Conservation (phyloP, 306 rosid genomes). For the Oemleria cerasiformis region DNA sequence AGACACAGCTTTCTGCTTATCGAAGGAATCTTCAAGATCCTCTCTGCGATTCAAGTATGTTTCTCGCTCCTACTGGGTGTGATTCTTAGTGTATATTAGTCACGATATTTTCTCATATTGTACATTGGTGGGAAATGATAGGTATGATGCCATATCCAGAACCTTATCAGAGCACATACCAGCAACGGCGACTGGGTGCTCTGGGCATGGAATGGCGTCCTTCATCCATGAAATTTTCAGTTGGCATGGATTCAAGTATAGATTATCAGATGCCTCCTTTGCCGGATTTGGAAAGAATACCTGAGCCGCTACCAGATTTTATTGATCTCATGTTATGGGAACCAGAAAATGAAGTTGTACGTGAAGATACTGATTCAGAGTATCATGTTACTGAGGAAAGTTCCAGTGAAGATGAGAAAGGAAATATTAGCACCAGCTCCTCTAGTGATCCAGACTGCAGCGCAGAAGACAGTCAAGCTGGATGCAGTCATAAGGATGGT, state of each 20-base stretch:
- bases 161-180: conserved; percentile 82
- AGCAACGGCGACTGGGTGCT: conserved; percentile 78
- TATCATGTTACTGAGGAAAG: conserved; percentile 70
- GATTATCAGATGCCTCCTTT: conserved; percentile 68
- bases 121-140: conserved; percentile 29
- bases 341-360: conserved; percentile 64
- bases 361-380: conserved; percentile 81
- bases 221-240: conserved; percentile 54
- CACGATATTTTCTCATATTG: conserved; percentile 24
- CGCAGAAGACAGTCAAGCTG: conserved; percentile 41
- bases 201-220: conserved; percentile 90
- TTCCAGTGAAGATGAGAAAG: conserved; percentile 65
- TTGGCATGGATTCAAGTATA: conserved; percentile 62
- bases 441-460: conserved; percentile 58
- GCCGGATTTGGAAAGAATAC: conserved; percentile 79
- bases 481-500: conserved; percentile 45
- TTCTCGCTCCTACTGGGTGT: conserved; percentile 24
- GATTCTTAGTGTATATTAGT: conserved; percentile 11
- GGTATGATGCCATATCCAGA: conserved; percentile 90
- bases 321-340: conserved; percentile 76
- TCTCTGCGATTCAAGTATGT: conserved; percentile 78
- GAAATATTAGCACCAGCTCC: conserved; percentile 48
- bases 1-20: conserved; percentile 68
- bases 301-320: conserved; percentile 74
- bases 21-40: conserved; percentile 81